Percentiles rank a stretch among this genome's conserved stretches.
phyloP scores from a whole-genome alignment of 2,329 filamentous ascomycete species.

The Fusarium sambucinum region DNA sequence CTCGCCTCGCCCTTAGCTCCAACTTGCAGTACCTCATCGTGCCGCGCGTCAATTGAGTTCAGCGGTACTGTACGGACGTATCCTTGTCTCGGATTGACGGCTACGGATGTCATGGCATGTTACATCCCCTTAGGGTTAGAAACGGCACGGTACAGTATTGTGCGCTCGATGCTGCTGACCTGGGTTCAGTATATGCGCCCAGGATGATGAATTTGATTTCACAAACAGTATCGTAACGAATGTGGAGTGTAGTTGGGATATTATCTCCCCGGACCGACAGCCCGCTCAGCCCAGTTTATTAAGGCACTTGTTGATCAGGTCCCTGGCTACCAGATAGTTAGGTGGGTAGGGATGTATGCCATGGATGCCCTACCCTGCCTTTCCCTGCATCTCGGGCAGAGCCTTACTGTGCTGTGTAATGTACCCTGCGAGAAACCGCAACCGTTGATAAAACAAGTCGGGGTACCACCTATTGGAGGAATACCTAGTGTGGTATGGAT shows the following conservation, averaged over 20 bases:
- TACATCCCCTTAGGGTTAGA: background rate
- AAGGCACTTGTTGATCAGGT: constrained; percentile 6
- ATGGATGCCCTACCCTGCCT: background rate
- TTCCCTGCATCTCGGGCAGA: background rate
- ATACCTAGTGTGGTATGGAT: too few species aligned
- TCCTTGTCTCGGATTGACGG: constrained; percentile 3
- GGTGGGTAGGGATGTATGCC: background rate
- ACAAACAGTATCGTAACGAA: background rate
- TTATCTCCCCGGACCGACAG: constrained; percentile 5
- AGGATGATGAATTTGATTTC: constrained; percentile 8
- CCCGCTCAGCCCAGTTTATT: constrained; percentile 10
- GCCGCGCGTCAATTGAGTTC: constrained; percentile 38
- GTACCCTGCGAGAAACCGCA: constrained; percentile 15
- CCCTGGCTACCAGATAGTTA: background rate
- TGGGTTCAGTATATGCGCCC: background rate
- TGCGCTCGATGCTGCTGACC: background rate
- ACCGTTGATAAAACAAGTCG: constrained; percentile 6
- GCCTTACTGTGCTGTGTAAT: background rate
- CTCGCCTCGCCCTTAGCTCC: constrained; percentile 24
- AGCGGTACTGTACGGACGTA: background rate
- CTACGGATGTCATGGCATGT: constrained; percentile 3
- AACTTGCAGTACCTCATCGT: constrained; percentile 24
- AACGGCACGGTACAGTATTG: background rate
- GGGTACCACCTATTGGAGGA: background rate
- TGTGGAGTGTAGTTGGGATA: background rate